phyloP scores from a whole-genome alignment of 192 early-diverging fungal genomes.

The Rhizoclosmatium globosum region DNA sequence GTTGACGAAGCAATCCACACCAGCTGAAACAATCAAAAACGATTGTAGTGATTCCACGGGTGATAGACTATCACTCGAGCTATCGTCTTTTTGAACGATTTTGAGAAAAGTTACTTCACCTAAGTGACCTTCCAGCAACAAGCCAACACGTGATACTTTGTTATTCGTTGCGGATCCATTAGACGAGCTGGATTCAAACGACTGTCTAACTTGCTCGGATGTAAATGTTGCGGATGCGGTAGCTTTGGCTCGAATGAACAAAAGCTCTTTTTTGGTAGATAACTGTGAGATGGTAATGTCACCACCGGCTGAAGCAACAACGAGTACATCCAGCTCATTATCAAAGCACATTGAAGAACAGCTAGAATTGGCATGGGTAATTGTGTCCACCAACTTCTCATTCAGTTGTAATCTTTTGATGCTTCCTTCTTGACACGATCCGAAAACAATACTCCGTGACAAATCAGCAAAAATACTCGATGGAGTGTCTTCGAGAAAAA shows the following conservation, averaged over 20 bases:
- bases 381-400: background rate
- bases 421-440: too few species aligned
- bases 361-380: background rate
- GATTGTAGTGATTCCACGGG: background rate
- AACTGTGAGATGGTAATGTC: conserved; percentile 12
- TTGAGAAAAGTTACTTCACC: conserved; percentile 33
- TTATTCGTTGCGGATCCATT: background rate
- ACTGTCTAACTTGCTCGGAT: background rate
- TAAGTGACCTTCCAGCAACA: conserved; percentile 7
- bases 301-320: conserved; percentile 4
- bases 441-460: too few species aligned
- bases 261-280: conserved; percentile 16
- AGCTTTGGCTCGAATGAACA: conserved; percentile 19
- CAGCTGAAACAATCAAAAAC: conserved; percentile 18
- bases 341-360: background rate
- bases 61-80: background rate
- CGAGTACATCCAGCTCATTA: background rate
- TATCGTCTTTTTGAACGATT: background rate
- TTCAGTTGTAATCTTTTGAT: too few species aligned
- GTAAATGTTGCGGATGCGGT: background rate
- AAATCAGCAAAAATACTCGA: background rate
- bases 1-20: conserved; percentile 16
- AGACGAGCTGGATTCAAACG: background rate
- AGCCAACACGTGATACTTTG: background rate
- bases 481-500: background rate